Conservation (phyloP, 2,329 filamentous ascomycete genomes). For the Plectosphaerella plurivora region DNA sequence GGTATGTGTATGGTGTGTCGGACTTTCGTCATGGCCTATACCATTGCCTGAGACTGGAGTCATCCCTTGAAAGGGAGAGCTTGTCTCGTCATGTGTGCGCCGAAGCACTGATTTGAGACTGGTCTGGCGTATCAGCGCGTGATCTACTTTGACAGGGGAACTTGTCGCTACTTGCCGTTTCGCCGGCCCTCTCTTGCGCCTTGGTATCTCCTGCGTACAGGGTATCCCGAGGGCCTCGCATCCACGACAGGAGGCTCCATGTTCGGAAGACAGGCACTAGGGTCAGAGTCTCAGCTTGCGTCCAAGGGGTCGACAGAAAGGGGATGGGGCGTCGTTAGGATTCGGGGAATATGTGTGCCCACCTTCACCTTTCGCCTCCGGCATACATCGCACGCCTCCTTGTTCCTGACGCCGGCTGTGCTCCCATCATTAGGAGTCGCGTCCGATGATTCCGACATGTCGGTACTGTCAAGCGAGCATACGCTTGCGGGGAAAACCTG, state of each 20-base stretch:
- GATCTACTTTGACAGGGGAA: neutral
- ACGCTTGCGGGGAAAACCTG: neutral
- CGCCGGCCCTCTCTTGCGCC: slow-evolving; percentile 19
- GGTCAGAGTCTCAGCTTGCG: neutral
- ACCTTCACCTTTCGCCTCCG: slow-evolving; percentile 21
- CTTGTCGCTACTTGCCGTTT: slow-evolving; percentile 12
- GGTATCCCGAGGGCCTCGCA: slow-evolving; percentile 16
- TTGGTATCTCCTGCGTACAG: slow-evolving; percentile 19
- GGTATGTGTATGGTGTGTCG: neutral
- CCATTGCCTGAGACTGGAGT: neutral
- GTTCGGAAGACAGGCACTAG: slow-evolving; percentile 14
- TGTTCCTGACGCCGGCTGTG: slow-evolving; percentile 4
- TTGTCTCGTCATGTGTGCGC: neutral
- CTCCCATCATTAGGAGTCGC: neutral
- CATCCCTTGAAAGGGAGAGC: neutral
- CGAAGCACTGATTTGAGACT: neutral
- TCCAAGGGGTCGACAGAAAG: neutral
- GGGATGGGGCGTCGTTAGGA: neutral
- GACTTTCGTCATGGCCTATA: neutral
- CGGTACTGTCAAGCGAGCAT: neutral
- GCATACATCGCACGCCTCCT: slow-evolving; percentile 24
- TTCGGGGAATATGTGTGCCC: too few relatives aligned
- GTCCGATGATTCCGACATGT: neutral
- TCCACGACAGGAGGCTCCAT: slow-evolving; percentile 11
- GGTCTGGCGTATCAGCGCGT: neutral